phyloP scores from a whole-genome alignment of 1,139 yeast genomes.

The Trichomonascaceae sp. region DNA sequence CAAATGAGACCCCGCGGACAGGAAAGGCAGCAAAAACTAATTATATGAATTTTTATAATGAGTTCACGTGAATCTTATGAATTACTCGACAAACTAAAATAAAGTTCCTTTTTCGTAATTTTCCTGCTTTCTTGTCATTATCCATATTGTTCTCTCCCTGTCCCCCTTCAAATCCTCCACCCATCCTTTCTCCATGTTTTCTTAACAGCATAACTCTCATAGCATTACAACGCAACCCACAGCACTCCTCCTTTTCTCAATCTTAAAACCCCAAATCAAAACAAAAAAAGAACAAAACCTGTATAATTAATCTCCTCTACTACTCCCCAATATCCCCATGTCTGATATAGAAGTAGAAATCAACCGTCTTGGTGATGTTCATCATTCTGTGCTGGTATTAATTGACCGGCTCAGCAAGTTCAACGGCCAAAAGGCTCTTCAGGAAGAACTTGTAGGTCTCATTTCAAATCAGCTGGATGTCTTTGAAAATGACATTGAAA shows the following conservation, averaged over 20 bases:
- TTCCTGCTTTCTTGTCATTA: not conserved
- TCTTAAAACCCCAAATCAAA: no score
- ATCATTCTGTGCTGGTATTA: constrained; percentile 21
- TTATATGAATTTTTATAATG: no score
- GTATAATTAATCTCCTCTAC: not conserved
- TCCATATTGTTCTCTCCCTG: not conserved
- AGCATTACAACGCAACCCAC: not conserved
- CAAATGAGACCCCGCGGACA: no score
- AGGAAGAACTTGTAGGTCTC: constrained; percentile 27
- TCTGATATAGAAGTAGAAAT: constrained; percentile 13
- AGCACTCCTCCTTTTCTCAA: no score
- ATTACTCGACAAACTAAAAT: no score
- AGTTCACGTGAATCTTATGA: no score
- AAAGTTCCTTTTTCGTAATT: not conserved
- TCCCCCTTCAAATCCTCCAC: not conserved
- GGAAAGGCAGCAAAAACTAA: no score
- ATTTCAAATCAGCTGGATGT: constrained; percentile 27
- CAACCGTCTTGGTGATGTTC: constrained; percentile 14
- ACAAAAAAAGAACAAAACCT: no score
- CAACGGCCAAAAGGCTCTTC: constrained; percentile 16
- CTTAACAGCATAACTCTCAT: not conserved
- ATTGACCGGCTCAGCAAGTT: constrained; percentile 20
- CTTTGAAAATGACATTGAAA: constrained; percentile 23
- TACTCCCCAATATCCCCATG: not conserved
- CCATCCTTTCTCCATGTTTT: not conserved